Evolutionary conservation across 2,329 filamentous ascomycete species (phyloP).

Genomic region (Parascedosporium putredinis): DNA sequence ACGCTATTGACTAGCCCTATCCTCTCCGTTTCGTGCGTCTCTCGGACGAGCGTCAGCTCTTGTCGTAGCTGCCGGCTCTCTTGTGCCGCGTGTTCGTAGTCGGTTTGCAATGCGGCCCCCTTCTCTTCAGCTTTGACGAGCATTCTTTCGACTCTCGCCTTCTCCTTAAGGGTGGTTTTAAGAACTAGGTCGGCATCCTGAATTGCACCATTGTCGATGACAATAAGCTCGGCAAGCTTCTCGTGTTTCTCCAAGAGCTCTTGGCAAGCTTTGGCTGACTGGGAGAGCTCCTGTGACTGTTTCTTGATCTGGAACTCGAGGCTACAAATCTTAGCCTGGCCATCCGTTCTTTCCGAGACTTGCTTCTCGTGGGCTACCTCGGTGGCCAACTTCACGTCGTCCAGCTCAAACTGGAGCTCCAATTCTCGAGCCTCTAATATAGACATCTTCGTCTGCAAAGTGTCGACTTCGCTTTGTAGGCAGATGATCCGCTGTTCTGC

Average conservation of each 20-base stretch:
- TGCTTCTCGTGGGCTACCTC: background rate
- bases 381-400: background rate
- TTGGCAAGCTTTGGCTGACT: background rate
- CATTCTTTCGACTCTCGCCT: background rate
- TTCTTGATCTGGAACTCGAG: background rate
- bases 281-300: background rate
- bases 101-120: background rate
- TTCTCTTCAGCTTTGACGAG: background rate
- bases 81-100: background rate
- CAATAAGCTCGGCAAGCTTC: background rate
- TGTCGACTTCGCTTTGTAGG: background rate
- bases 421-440: background rate
- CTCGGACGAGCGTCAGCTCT: background rate
- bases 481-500: background rate
- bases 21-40: background rate
- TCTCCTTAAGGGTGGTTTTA: background rate
- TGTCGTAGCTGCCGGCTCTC: background rate
- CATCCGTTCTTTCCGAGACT: background rate
- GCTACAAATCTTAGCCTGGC: background rate
- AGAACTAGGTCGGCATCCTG: background rate
- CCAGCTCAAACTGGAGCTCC: background rate
- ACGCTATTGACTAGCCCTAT: background rate
- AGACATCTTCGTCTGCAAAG: background rate
- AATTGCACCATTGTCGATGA: background rate
- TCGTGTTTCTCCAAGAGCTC: background rate